A percentile compares a stretch with the other conserved stretches of the same genome.
Conservation (phyloP, 2,329 filamentous ascomycete species). For the Ophiostoma populinum region DNA sequence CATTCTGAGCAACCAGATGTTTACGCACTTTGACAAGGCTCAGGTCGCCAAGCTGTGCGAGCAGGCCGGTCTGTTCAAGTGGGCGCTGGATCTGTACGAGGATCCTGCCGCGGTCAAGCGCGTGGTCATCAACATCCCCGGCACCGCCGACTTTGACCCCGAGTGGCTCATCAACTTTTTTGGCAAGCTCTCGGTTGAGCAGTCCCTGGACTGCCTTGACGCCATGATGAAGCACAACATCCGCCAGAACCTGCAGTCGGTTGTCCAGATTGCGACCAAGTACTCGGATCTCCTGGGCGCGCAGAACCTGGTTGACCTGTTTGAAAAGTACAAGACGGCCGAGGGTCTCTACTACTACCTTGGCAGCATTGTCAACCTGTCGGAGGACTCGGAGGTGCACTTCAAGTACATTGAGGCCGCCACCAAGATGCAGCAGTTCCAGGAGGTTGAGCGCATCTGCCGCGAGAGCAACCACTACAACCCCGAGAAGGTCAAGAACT, state of each 20-base stretch:
- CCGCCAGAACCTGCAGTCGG: slow-evolving; percentile 85
- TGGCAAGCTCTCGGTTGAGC: slow-evolving; percentile 83
- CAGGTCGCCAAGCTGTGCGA: slow-evolving; percentile 85
- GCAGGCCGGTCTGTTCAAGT: slow-evolving; percentile 71
- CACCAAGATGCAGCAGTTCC: slow-evolving; percentile 81
- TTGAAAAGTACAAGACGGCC: slow-evolving; percentile 94
- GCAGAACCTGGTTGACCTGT: slow-evolving; percentile 74
- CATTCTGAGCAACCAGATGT: slow-evolving; percentile 96
- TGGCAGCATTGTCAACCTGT: slow-evolving; percentile 92
- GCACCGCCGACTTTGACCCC: slow-evolving; percentile 67
- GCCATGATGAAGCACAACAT: slow-evolving; percentile 96
- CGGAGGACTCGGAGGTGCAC: slow-evolving; percentile 84
- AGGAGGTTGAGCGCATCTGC: slow-evolving; percentile 93
- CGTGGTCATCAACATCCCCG: slow-evolving; percentile 65
- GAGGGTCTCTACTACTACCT: slow-evolving; percentile 98
- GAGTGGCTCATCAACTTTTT: slow-evolving; percentile 92
- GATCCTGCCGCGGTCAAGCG: slow-evolving; percentile 83
- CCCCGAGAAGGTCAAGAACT: slow-evolving; percentile 95
- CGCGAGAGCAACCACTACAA: slow-evolving; percentile 84
- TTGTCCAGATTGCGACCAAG: slow-evolving; percentile 92
- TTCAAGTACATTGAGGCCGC: slow-evolving; percentile 99
- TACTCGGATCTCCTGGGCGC: slow-evolving; percentile 89
- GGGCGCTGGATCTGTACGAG: slow-evolving; percentile 87
- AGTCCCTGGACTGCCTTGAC: slow-evolving; percentile 83
- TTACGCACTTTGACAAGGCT: slow-evolving; percentile 85